Evolutionary conservation across 176 grass and related monocot genomes (phyloP).

Genomic region (Poa annua): DNA sequence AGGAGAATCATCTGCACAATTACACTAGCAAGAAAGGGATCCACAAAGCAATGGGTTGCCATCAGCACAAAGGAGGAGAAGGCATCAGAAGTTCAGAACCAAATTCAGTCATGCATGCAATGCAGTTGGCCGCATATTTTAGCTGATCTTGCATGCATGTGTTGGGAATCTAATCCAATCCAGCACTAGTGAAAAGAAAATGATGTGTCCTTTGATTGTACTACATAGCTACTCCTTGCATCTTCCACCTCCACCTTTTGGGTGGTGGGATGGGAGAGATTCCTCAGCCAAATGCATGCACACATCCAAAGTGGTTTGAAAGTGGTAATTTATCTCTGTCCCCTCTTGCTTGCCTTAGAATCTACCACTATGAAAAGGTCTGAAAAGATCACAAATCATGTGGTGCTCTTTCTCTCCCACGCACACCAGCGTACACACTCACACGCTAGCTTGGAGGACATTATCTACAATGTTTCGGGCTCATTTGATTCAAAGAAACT

Average conservation of each 20-base stretch:
- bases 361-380: constrained; percentile 51
- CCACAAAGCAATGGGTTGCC: constrained; percentile 38
- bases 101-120: constrained; percentile 24
- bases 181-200: constrained; percentile 39
- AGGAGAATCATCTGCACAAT: constrained; percentile 32
- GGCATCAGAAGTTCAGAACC: constrained; percentile 45
- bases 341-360: constrained; percentile 57
- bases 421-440: not conserved
- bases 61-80: constrained; percentile 50
- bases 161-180: constrained; percentile 47
- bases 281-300: constrained; percentile 52
- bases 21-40: constrained; percentile 41
- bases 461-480: not conserved
- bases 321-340: not conserved
- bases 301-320: constrained; percentile 43
- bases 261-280: constrained; percentile 55
- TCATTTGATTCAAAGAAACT: no score
- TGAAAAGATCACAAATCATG: constrained; percentile 45
- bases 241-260: constrained; percentile 13
- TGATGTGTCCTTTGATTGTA: constrained; percentile 17
- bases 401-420: constrained; percentile 27
- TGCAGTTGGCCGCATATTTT: constrained; percentile 40
- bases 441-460: not conserved
- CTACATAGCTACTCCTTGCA: constrained; percentile 18
- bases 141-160: constrained; percentile 12